Percentiles rank a stretch among this genome's conserved stretches.
These are phyloP conservation scores for Zygosaccharomyces siamensis DNA, from an alignment of 805 yeast species.

Conservation along the genomic window DNA sequence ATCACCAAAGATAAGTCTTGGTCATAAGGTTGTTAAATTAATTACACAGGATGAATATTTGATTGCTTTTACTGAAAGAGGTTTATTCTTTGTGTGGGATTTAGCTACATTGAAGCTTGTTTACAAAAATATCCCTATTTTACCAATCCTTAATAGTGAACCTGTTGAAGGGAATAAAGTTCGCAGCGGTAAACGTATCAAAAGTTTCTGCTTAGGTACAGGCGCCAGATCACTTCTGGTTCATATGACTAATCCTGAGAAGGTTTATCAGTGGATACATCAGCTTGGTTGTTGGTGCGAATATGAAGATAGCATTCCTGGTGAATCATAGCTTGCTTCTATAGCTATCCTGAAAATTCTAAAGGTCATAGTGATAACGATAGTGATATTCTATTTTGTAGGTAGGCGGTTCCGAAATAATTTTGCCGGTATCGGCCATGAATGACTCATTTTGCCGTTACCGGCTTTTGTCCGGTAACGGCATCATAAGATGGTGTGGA, in stretches of 20 bases:
- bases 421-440: constrained; percentile 13
- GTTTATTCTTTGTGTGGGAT: constrained; percentile 43
- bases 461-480: constrained; percentile 14
- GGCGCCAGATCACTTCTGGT: constrained; percentile 14
- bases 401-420: neutral
- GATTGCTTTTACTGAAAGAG: constrained; percentile 55
- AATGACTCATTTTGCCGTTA: constrained; percentile 6
- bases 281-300: constrained; percentile 30
- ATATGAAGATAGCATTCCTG: neutral
- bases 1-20: constrained; percentile 42
- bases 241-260: constrained; percentile 15
- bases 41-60: constrained; percentile 40
- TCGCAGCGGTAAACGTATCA: constrained; percentile 26
- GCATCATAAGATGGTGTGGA: constrained; percentile 7
- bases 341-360: neutral
- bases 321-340: neutral
- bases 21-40: constrained; percentile 45
- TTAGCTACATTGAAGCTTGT: constrained; percentile 17
- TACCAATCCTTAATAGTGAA: constrained; percentile 27
- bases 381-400: neutral
- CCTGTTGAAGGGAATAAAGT: constrained; percentile 27
- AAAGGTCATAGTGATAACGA: neutral
- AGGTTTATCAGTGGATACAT: constrained; percentile 21
- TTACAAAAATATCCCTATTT: constrained; percentile 26
- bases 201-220: constrained; percentile 10